Evolutionary conservation across 2,329 filamentous ascomycete species (phyloP), one percentile per base, ranked within the genome.

Genomic region (Penicillium sp.): DNA sequence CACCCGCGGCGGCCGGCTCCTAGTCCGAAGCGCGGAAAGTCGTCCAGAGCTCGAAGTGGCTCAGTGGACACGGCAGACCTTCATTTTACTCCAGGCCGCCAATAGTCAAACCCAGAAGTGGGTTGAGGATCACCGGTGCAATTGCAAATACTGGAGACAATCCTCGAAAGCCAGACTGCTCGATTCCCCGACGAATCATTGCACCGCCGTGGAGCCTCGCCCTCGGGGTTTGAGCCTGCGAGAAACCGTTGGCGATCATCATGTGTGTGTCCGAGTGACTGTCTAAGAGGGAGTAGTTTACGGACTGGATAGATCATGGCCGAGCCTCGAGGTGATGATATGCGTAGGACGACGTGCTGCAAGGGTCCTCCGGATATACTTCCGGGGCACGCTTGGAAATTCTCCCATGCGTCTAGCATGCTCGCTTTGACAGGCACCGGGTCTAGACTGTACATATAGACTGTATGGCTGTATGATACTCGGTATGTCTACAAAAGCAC

Each of bases 1-100:
- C 47, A 53, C 51, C 55, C 57, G 54, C 48, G 49, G 47, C 56
- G 51, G 58, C 53, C 55, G 56, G 55, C 52, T 59, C 39, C 56
- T 58, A 54, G 54, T 50, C 47, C 40, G 34, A 42, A 51, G 42
- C 56, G 55, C 53, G 54, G 55, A 60, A 58, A 46, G 46, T 49
- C 54, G 45, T 47, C 14, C 53, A 32, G 52, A 51, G 46, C 34
- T 22, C 28, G 14, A 26, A 24, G 23, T 6, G 23, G 23, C 23
- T 24, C 5, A 32, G 41, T 44, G 40, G 31, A 39, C 29, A 27
- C 46, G 29, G 35, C 35, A 24, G 35, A 37, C 35, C 35, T 37
- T 37, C 20, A 7, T 14, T 37, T 23, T 14, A 20, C 20, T 38
- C 44, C 38, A 24, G 31, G 22, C 38, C 13, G 44, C 27, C 28